Evolutionary conservation across 2,329 filamentous ascomycete genomes (phyloP).

Genomic region (Westerdykella ornata): DNA sequence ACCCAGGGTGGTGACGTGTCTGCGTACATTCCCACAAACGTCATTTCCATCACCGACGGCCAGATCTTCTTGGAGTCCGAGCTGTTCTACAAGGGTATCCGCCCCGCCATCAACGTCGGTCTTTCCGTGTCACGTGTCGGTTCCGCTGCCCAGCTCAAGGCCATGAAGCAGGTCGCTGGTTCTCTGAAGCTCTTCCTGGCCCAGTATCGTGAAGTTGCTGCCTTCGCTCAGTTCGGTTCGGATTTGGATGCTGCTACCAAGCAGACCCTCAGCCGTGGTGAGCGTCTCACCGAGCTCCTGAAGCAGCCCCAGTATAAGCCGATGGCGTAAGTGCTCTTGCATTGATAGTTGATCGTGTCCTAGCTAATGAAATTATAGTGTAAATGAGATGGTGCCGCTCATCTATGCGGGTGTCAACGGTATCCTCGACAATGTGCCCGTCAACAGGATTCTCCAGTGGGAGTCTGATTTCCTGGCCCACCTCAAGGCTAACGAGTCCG

Average conservation of each 20-base stretch:
- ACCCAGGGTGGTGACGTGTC: constrained; percentile 99
- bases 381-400: constrained; percentile 99
- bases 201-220: constrained; percentile 99
- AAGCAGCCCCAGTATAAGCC: constrained; percentile 99
- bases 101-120: constrained; percentile 99
- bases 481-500: constrained; percentile 83
- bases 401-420: constrained; percentile 99
- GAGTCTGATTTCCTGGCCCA: constrained; percentile 90
- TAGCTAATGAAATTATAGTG: too few species aligned
- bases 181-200: constrained; percentile 99
- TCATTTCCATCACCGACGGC: constrained; percentile 99
- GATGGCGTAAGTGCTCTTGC: too few species aligned
- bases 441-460: constrained; percentile 86
- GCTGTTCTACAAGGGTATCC: constrained; percentile 99
- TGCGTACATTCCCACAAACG: constrained; percentile 99
- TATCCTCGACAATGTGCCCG: constrained; percentile 80
- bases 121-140: constrained; percentile 99
- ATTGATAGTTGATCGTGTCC: too few species aligned
- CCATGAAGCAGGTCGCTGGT: constrained; percentile 99
- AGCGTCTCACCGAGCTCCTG: constrained; percentile 95
- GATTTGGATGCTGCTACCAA: constrained; percentile 98
- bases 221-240: constrained; percentile 99
- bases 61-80: constrained; percentile 99
- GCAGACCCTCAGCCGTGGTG: constrained; percentile 96
- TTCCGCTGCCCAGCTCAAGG: constrained; percentile 98